Evolutionary conservation across 2,329 filamentous ascomycete species (phyloP), one percentile per base, ranked within the genome.

Genomic region (Sphaerostilbella broomeana): DNA sequence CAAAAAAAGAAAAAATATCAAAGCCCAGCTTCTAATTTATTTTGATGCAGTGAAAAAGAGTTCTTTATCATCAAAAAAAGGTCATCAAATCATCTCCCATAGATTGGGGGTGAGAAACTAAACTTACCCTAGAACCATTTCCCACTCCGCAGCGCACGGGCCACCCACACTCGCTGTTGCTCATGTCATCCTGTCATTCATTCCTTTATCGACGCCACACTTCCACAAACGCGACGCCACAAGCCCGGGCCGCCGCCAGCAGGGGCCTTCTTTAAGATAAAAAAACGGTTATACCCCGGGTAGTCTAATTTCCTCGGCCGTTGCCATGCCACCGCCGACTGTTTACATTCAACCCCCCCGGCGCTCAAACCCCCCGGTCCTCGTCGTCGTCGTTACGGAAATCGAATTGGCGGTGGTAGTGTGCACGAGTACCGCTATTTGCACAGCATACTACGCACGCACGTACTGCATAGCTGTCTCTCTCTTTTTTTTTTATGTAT

Each of bases 261-360:
- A 13, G 22, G 15, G 11, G 16, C 27, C 36, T 25, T 10, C 10
- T 10, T 10, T 25, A 11, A 4, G n/a, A 9, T 19, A 6, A 51
- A 48, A 47, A 27, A n/a, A 19, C 50, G 52, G 48, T 22, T 45
- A 38, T 47, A 49, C 45, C 24, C 43, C 53, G 49, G 53, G 36
- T 37, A 13, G 20, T 19, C 27, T 19, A 19, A 18, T 4, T 7
- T 18, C 21, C 17, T 3, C 16, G 28, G 15, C 17, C 40, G 60
- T 65, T 63, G 61, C 60, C 55, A 60, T 65, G 59, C 56, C 60
- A 64, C 48, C 60, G 20, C 17, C 37, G 33, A 45, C 44, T 64
- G 59, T 65, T 65, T 63, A 64, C 60, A 57, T 53, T 47, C 45
- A 44, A 45, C n/a, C n/a, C n/a, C n/a, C n/a, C n/a, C n/a, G n/a